Evolutionary conservation across 2,329 filamentous ascomycete genomes (phyloP).

Genomic region (Stachybotrys chlorohalonatus): DNA sequence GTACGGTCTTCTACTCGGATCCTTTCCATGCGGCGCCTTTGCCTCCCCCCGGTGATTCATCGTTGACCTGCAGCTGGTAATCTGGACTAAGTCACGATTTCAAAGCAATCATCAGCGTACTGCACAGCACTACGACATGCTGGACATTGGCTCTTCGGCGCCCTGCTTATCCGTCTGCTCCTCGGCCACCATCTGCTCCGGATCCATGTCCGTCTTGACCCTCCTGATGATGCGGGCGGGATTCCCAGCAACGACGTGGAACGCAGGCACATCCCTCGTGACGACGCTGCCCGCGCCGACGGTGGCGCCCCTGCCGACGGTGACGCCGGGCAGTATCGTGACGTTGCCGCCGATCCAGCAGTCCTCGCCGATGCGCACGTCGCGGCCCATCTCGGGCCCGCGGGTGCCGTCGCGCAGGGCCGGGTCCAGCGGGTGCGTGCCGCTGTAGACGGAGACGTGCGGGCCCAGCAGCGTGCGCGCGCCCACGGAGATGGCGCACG

Average conservation of each 20-base stretch:
- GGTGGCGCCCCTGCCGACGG: slow-evolving; percentile 62
- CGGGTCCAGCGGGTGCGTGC: slow-evolving; percentile 69
- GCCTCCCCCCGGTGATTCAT: no score
- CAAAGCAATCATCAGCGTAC: background rate
- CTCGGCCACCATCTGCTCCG: background rate
- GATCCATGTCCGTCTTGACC: background rate
- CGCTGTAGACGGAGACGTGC: slow-evolving; percentile 67
- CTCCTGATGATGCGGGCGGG: background rate
- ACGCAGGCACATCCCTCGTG: slow-evolving; percentile 42
- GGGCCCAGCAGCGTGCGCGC: slow-evolving; percentile 71
- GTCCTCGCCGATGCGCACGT: slow-evolving; percentile 70
- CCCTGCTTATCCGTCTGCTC: background rate
- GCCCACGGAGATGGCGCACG: slow-evolving; percentile 64
- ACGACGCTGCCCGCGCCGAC: slow-evolving; percentile 79
- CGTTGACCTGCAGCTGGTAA: background rate
- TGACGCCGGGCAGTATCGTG: slow-evolving; percentile 66
- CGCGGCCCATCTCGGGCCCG: slow-evolving; percentile 66
- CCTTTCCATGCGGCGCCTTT: no score
- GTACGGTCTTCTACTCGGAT: no score
- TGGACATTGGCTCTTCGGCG: background rate
- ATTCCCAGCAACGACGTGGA: background rate
- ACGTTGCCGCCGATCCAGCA: slow-evolving; percentile 71
- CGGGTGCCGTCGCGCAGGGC: slow-evolving; percentile 61
- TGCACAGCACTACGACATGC: background rate
- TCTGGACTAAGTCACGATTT: background rate